Evolutionary conservation across 352 stramenopile species (phyloP), one percentile per base, ranked within the genome.

Genomic region (Phytophthora sansomeana): DNA sequence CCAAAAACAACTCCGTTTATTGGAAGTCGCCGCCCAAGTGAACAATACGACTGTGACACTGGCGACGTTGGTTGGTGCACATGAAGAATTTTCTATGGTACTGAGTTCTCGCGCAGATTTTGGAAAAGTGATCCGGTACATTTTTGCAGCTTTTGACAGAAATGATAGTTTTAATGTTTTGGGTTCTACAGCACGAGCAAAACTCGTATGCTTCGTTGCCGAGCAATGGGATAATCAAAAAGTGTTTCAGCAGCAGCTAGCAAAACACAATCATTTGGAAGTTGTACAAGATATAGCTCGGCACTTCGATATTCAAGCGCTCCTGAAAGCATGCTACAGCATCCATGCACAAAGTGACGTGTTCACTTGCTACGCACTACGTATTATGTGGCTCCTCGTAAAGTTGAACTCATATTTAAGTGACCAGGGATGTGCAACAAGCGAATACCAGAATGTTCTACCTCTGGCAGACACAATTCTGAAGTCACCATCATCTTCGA

Each of bases 191-290:
- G 17, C 30, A 35, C 51, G 56, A 33, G 14, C 67, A 38, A 42
- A 62, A 51, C 56, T 71, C 8, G 6, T 71, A n/a, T 71, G 63
- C 16, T 65, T 53, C 9, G 13, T 61, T 41, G 55, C 39, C 8
- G 63, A 71, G 16, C 48, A 63, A 46, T 71, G 56, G 57, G 46
- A 48, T 24, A 7, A 46, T 24, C 38, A 3, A 30, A 14, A 24
- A 21, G 33, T 11, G 9, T 19, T 46, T 6, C 26, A 65, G 1
- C 16, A 46, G 11, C 24, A 21, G 6, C 26, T 41, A 7, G 41
- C 38, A 24, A 36, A 39, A 6, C 29, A 49, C 28, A 19, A 61
- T 13, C 28, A 9, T 32, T 35, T 36, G 17, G 21, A 24, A 32
- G 16, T 10, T 14, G 24, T 64, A 16, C 39, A 48, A 9, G 5